Evolutionary conservation across 768 basidiomycete genomes (phyloP).

Genomic region (Psilocybe subaeruginosa): DNA sequence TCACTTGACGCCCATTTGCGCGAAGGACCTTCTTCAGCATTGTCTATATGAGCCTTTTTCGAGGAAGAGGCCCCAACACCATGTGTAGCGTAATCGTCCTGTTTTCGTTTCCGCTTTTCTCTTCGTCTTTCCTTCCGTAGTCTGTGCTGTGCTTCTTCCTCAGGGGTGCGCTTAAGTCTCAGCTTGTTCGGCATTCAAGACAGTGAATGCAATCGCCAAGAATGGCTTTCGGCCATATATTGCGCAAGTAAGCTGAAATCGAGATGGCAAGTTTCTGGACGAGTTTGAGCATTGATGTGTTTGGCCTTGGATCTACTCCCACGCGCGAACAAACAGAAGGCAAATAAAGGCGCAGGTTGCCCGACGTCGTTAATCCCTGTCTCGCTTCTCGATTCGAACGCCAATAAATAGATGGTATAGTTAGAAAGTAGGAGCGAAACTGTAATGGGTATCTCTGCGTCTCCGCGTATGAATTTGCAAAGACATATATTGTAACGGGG

Average conservation of each 20-base stretch:
- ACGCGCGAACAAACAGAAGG: not conserved
- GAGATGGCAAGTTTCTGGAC: not conserved
- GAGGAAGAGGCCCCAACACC: conserved; percentile 19
- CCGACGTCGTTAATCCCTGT: not conserved
- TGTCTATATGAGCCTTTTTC: conserved; percentile 28
- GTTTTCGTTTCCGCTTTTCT: conserved; percentile 29
- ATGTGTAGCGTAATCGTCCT: conserved; percentile 19
- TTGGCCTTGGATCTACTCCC: not conserved
- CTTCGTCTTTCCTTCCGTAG: conserved; percentile 36
- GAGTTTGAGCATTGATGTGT: not conserved
- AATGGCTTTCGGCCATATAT: not conserved
- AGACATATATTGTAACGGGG: no score
- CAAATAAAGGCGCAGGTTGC: not conserved
- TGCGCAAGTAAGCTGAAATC: not conserved
- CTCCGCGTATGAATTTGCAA: no score
- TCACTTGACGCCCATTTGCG: conserved; percentile 56
- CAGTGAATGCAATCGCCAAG: not conserved
- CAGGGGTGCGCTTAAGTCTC: conserved; percentile 64
- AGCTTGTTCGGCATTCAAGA: conserved; percentile 45
- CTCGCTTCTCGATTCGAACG: no score
- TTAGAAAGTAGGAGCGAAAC: no score
- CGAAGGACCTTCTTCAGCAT: conserved; percentile 27
- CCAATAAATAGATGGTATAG: no score
- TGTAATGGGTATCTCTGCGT: no score
- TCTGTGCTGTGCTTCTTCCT: conserved; percentile 54